Conservation (phyloP, 2,329 filamentous ascomycete species). For the Fusarium euwallaceae region DNA sequence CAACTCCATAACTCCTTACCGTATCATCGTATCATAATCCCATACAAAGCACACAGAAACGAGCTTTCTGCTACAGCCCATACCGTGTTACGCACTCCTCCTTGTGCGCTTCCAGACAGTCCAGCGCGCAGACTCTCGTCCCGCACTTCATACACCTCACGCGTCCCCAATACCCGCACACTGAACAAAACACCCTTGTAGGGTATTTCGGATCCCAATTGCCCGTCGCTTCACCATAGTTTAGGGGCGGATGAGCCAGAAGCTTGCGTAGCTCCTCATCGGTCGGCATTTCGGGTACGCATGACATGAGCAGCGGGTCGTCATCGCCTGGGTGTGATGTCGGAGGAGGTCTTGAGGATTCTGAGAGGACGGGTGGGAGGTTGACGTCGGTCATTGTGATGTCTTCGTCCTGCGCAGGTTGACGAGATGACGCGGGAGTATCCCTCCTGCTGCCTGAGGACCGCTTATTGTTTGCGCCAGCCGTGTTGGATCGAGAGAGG, state of each 20-base stretch:
- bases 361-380: constrained; percentile 51
- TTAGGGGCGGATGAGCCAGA: constrained; percentile 73
- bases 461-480: constrained; percentile 49
- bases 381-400: constrained; percentile 44
- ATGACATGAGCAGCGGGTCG: constrained; percentile 70
- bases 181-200: constrained; percentile 77
- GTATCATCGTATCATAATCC: constrained; percentile 6
- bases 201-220: constrained; percentile 65
- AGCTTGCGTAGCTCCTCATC: constrained; percentile 74
- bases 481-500: constrained; percentile 49
- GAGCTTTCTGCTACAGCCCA: constrained; percentile 55
- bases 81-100: constrained; percentile 79
- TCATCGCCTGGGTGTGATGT: constrained; percentile 62
- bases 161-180: constrained; percentile 86
- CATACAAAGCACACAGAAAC: neutral
- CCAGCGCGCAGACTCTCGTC: constrained; percentile 80
- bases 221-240: constrained; percentile 74
- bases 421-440: constrained; percentile 39
- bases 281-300: constrained; percentile 69
- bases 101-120: constrained; percentile 79
- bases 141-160: constrained; percentile 84
- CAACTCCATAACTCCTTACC: constrained; percentile 39
- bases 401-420: constrained; percentile 42
- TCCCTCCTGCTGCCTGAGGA: constrained; percentile 45
- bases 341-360: constrained; percentile 51